Base-by-base conservation (phyloP, 176 grass and related monocot species). In the Musa itinerans region DNA sequence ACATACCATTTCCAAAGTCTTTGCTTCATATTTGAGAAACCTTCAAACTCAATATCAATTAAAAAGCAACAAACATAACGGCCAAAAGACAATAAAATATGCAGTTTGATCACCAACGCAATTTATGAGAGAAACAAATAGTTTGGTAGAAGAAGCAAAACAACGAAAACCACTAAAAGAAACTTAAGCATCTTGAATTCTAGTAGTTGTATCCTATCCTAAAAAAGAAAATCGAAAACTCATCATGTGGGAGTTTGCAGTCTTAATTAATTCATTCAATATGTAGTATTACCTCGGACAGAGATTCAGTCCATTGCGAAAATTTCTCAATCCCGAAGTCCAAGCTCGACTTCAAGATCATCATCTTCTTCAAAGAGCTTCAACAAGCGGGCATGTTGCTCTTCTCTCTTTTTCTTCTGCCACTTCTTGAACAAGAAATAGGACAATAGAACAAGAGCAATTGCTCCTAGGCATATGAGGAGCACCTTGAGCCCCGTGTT, bases 371-470 rank as follows among this genome's bases (percentile, higher is more conserved):
- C 74, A 63, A 76, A 76, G 43, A 76, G 58, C 59, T 76, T 76
- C 74, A 76, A 16, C 59, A 76, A 48, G 5, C 74, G 74, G 34
- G 74, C 74, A 76, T 76, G 54, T 24, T 76, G 74, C 48, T 76
- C 43, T 51, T 76, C 74, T 76, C 74, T 76, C 74, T 56, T 76
- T 20, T 24, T 76, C 20, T 76, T 76, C 48, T 76, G 74, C 74
- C 74, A 76, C 48, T 51, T 64, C 74, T 76, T 76, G 74, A 76
- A 76, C 56, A 76, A 76, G 74, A 76, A 65, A 49, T 64, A 34
- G 1, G 59, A 76, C 19, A 76, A 51, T 25, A 65, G 48, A 17
- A 76, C 17, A 52, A 76, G 29, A 23, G n/a, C 14, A 15, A 20
- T 59, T 17, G 64, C 74, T 64, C 58, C 57, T 12, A 76, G 58